Evolutionary conservation across 441 rosid genomes (phyloP), one percentile per base, ranked within the genome.

Genomic region (Bruguiera hainesii): DNA sequence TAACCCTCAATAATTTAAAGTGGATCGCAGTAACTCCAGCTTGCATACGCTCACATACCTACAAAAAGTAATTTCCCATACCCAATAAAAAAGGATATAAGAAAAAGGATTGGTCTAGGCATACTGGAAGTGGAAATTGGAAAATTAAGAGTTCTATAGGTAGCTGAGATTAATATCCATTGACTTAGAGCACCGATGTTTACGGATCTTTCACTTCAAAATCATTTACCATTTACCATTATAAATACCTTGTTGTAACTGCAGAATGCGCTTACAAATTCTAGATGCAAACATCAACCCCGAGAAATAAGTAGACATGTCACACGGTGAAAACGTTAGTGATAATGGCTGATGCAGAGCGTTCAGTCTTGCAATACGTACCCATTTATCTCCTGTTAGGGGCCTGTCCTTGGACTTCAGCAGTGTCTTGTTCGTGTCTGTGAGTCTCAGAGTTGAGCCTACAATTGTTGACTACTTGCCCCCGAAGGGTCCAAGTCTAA

Each of bases 261-360:
- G 51, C 55, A 30, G 28, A 19, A 20, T 15, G 51, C 51, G 37
- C 16, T 35, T 37, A 20, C 51, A 7, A 60, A 11, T 42, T 42
- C 48, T 6, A 1, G 37, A 60, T 3, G 20, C 2, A 11, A 10
- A 28, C 3, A 23, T 15, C 52, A 13, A 53, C 18, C 48, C 25
- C 21, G 48, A 35, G 66, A 49, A 57, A 66, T 64, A 56, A 11
- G 51, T 74, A 39, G 73, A 73, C 75, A 76, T 15, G 49, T 71
- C 82, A 71, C 80, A 60, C 71, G 84, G 73, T 56, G 62, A 74
- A 74, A 68, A 55, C 64, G 61, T 6, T 21, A 55, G 31, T 63
- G 48, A 61, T 5, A 58, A 56, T 56, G 50, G 60, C 71, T 56
- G 75, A 51, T 28, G 15, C 26, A 56, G 37, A 60, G 18, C 15